A percentile compares a stretch with the other conserved stretches of the same genome.
Conservation (phyloP, 83 land plant species). For the Larix sibirica region DNA sequence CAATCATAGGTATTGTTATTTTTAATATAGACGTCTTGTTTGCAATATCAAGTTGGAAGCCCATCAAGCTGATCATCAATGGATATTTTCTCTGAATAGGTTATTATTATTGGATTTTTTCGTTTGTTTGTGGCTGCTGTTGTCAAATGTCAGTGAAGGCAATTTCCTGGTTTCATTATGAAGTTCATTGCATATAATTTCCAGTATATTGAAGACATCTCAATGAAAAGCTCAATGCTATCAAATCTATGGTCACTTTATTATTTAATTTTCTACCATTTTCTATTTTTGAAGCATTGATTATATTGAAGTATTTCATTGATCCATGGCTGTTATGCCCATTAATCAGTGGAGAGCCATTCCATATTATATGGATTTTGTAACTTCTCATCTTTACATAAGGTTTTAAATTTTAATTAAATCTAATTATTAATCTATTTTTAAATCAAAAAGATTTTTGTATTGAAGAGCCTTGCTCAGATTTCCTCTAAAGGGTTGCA, state of each 20-base stretch:
- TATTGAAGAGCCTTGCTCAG: no score
- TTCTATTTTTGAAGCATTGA: not conserved
- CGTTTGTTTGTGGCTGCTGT: not conserved
- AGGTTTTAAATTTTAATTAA: no score
- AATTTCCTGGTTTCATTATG: not conserved
- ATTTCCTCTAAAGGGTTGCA: no score
- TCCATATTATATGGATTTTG: no score
- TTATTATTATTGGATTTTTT: not conserved
- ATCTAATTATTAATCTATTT: no score
- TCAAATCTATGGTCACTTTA: not conserved
- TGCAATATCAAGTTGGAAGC: not conserved
- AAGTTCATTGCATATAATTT: not conserved
- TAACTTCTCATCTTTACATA: no score
- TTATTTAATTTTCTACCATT: not conserved
- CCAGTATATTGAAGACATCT: not conserved
- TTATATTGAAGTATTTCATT: not conserved
- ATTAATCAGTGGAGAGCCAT: not conserved
- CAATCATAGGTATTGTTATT: not conserved
- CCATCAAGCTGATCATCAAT: no score
- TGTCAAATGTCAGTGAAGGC: not conserved
- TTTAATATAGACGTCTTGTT: not conserved
- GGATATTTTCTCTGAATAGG: not conserved
- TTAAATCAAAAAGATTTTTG: no score
- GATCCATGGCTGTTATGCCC: not conserved
- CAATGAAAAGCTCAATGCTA: not conserved